Conservation (phyloP, 345 rosid genomes). For the Noccaea caerulescens region DNA sequence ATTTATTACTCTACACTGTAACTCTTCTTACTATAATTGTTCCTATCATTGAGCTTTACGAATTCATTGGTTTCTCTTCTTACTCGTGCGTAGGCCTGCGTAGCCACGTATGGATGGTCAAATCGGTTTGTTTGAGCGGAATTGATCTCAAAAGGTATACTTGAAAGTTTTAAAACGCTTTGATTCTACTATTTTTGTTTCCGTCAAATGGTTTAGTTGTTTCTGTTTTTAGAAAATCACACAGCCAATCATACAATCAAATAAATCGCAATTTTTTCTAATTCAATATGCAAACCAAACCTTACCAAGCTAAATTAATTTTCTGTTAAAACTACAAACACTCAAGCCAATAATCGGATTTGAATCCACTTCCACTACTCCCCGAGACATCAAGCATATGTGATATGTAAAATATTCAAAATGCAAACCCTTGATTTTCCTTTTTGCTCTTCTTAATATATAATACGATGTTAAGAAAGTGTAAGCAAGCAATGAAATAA, state of each 20-base stretch:
- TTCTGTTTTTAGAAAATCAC: not conserved
- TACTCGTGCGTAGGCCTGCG: not conserved
- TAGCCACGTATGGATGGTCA: no score
- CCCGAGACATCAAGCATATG: not conserved
- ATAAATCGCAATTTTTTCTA: not conserved
- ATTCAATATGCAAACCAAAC: not conserved
- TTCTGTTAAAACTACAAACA: not conserved
- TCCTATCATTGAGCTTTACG: no score
- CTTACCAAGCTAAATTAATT: not conserved
- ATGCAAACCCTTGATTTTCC: conserved; percentile 1
- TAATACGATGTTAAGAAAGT: conserved; percentile 15
- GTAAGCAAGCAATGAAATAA: conserved; percentile 23
- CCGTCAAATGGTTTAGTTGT: not conserved
- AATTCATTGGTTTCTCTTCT: not conserved
- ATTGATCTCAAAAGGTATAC: not conserved
- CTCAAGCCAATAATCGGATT: not conserved
- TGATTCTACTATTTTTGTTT: not conserved
- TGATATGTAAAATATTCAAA: conserved; percentile 11
- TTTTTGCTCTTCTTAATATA: conserved; percentile 3
- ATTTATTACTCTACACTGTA: no score
- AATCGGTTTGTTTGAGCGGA: not conserved
- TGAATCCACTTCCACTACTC: not conserved
- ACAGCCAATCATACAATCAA: not conserved
- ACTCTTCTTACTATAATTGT: no score
- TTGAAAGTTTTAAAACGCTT: not conserved